phyloP scores from a whole-genome alignment of 2,329 filamentous ascomycete genomes.

The Trichoderma polysporum region DNA sequence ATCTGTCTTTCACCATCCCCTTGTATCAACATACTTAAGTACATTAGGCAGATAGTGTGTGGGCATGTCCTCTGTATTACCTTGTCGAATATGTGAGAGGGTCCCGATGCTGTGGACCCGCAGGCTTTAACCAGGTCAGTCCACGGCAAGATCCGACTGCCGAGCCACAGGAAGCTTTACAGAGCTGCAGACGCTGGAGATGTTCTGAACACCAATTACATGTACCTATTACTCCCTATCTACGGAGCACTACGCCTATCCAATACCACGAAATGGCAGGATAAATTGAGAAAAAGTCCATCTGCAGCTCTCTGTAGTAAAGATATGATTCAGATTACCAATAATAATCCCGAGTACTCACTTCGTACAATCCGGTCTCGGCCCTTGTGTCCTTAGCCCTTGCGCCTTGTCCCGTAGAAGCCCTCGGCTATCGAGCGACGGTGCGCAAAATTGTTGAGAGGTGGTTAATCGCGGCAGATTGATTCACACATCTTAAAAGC shows the following conservation, averaged over 20 bases:
- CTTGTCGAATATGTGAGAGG: neutral
- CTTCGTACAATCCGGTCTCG: neutral
- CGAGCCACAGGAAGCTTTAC: neutral
- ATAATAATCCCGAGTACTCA: neutral
- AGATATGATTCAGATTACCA: neutral
- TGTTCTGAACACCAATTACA: neutral
- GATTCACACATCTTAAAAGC: neutral
- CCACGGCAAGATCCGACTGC: slow-evolving; percentile 12
- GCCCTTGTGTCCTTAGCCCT: neutral
- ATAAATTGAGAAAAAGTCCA: neutral
- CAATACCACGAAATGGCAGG: neutral
- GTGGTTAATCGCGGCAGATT: slow-evolving; percentile 11
- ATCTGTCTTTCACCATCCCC: too few relatives aligned
- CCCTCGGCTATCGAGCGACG: slow-evolving; percentile 10
- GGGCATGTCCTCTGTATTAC: neutral
- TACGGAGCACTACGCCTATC: neutral
- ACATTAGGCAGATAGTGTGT: too few relatives aligned
- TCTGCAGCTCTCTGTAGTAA: neutral
- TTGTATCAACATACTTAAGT: too few relatives aligned
- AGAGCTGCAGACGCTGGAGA: neutral
- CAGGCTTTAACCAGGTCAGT: neutral
- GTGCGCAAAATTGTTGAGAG: slow-evolving; percentile 2
- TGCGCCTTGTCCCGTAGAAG: neutral
- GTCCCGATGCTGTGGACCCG: neutral
- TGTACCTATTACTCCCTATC: neutral